These are phyloP conservation scores for Daldinia caldariorum DNA, from an alignment of 495 filamentous ascomycete species.

Conservation along the genomic window DNA sequence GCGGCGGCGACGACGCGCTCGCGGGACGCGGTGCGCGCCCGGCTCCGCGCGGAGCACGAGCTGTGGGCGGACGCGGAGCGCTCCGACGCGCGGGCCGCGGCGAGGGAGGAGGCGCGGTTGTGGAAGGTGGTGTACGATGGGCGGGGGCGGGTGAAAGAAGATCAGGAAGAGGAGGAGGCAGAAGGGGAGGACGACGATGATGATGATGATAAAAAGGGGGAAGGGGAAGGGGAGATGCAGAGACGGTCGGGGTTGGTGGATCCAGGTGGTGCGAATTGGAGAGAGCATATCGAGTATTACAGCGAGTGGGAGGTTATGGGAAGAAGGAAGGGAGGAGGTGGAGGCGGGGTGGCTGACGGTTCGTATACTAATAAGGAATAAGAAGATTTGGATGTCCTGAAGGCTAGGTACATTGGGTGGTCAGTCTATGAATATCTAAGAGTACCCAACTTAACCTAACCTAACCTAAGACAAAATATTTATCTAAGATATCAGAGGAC, in stretches of 20 bases:
- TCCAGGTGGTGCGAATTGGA: slow-evolving; percentile 19
- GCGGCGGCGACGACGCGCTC: slow-evolving; percentile 22
- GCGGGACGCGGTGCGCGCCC: slow-evolving; percentile 34
- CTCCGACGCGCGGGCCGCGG: slow-evolving; percentile 61
- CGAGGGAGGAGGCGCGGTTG: slow-evolving; percentile 64
- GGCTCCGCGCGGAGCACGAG: slow-evolving; percentile 48
- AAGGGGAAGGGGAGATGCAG: background rate
- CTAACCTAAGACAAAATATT: too few relatives aligned
- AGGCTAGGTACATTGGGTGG: too few relatives aligned
- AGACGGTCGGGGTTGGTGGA: slow-evolving; percentile 11
- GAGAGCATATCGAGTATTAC: slow-evolving; percentile 24
- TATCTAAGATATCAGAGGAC: background rate
- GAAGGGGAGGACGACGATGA: background rate
- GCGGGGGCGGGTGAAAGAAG: background rate
- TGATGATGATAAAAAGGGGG: background rate
- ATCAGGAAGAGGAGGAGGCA: background rate
- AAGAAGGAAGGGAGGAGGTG: background rate
- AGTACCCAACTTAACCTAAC: too few relatives aligned
- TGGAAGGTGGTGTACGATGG: slow-evolving; percentile 59
- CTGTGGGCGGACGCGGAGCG: slow-evolving; percentile 65
- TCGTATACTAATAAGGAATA: background rate
- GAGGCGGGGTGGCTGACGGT: too few relatives aligned
- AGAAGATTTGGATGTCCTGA: background rate
- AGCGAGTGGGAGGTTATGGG: slow-evolving; percentile 32
- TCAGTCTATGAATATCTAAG: too few relatives aligned